phyloP scores from a whole-genome alignment of 495 filamentous ascomycete genomes.

The Bryoglossum gracile region DNA sequence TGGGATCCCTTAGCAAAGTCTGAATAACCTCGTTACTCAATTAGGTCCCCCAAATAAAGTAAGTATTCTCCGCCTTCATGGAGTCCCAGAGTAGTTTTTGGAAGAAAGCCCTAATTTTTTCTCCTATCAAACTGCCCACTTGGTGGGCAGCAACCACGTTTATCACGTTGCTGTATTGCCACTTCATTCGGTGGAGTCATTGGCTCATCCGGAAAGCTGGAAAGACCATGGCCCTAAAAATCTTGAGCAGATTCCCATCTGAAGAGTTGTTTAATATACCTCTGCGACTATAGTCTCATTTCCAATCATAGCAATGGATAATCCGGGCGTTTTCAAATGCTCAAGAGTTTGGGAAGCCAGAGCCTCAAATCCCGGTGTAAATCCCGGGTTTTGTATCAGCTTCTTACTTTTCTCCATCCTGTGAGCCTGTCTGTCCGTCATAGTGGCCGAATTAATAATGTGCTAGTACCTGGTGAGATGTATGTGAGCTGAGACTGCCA shows the following conservation, averaged over 20 bases:
- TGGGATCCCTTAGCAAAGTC: constrained; percentile 26
- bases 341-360: constrained; percentile 31
- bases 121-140: constrained; percentile 35
- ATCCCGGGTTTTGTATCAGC: constrained; percentile 19
- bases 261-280: constrained; percentile 28
- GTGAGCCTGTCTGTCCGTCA: too few species aligned
- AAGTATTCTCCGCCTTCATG: constrained; percentile 39
- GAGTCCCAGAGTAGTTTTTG: constrained; percentile 37
- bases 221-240: constrained; percentile 33
- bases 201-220: constrained; percentile 29
- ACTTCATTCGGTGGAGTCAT: constrained; percentile 38
- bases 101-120: constrained; percentile 35
- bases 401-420: background rate
- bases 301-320: constrained; percentile 40
- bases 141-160: constrained; percentile 36
- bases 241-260: background rate
- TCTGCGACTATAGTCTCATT: constrained; percentile 35
- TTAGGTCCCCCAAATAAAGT: constrained; percentile 34
- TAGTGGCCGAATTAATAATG: too few species aligned
- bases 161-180: constrained; percentile 48
- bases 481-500: too few species aligned
- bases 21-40: constrained; percentile 3
- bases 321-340: constrained; percentile 41
- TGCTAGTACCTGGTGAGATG: too few species aligned
- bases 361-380: constrained; percentile 26